These are phyloP conservation scores for Acorus calamus DNA, from an alignment of 106 monocot genomes.

Conservation along the genomic window DNA sequence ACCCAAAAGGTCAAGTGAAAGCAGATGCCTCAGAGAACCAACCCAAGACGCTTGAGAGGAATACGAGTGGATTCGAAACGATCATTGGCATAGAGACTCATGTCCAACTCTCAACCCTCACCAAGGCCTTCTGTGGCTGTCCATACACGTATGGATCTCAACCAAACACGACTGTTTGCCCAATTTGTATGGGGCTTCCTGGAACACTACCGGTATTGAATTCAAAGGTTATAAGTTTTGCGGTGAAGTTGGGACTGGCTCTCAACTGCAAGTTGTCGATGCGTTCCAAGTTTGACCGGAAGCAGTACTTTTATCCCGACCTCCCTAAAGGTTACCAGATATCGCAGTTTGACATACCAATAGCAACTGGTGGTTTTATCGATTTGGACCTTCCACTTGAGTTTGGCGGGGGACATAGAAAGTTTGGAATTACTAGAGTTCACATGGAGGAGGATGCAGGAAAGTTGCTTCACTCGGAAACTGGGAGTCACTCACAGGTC, in stretches of 20 bases:
- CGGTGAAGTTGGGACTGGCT: conserved; percentile 71
- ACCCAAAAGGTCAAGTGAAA: conserved; percentile 8
- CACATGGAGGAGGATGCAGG: no score
- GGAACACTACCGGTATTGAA: conserved; percentile 85
- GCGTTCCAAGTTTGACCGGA: conserved; percentile 86
- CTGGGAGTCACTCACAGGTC: neutral
- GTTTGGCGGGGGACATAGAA: conserved; percentile 84
- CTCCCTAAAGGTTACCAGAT: no score
- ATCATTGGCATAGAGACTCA: conserved; percentile 96
- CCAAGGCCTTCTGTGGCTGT: conserved; percentile 89
- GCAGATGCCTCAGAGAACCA: neutral
- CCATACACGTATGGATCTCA: conserved; percentile 68
- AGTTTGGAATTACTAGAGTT: conserved; percentile 73
- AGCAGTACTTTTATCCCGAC: conserved; percentile 89
- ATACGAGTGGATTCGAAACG: conserved; percentile 43
- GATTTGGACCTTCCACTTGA: conserved; percentile 86
- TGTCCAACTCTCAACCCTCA: conserved; percentile 73
- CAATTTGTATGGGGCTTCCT: conserved; percentile 85
- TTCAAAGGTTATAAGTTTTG: conserved; percentile 66
- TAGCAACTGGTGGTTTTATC: conserved; percentile 29
- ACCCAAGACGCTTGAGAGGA: conserved; percentile 18
- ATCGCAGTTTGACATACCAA: no score
- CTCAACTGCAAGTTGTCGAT: conserved; percentile 67
- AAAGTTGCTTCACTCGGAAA: no score
- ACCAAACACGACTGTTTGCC: conserved; percentile 79